Percentiles rank a stretch among this genome's conserved stretches.
Evolutionary conservation across 352 stramenopile species (phyloP).

Genomic region (Globisporangium paddicum): DNA sequence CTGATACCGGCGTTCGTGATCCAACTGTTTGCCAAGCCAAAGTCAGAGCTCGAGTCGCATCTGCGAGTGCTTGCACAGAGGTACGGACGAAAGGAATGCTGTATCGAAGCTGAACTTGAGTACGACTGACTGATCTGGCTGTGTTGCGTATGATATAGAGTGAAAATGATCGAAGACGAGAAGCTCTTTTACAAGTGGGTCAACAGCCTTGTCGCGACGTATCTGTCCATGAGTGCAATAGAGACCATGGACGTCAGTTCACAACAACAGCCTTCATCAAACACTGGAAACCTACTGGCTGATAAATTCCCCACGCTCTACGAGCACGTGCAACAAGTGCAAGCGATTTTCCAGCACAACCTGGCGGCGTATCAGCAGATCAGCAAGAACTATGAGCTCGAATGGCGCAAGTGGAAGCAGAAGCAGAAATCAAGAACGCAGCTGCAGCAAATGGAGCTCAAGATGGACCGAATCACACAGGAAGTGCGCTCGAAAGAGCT

Average conservation of each 20-base stretch:
- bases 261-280: background rate
- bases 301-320: conserved; percentile 12
- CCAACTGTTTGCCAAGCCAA: conserved; percentile 29
- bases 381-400: conserved; percentile 20
- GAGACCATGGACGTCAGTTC: background rate
- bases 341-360: conserved; percentile 26
- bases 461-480: conserved; percentile 31
- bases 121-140: background rate
- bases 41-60: conserved; percentile 31
- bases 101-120: background rate
- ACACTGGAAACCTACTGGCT: background rate
- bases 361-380: conserved; percentile 25
- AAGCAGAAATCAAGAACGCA: conserved; percentile 33
- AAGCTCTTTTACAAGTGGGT: conserved; percentile 71
- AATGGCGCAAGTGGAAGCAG: conserved; percentile 38
- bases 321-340: conserved; percentile 22
- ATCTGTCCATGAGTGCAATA: background rate
- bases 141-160: conserved; percentile 12
- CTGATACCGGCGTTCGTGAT: conserved; percentile 37
- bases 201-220: conserved; percentile 37
- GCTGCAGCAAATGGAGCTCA: conserved; percentile 41
- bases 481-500: conserved; percentile 41
- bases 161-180: conserved; percentile 60
- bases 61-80: conserved; percentile 33
- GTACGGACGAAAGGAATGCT: conserved; percentile 8